These are phyloP conservation scores for Theobroma cacao DNA, from an alignment of 345 rosid species.

Conservation along the genomic window DNA sequence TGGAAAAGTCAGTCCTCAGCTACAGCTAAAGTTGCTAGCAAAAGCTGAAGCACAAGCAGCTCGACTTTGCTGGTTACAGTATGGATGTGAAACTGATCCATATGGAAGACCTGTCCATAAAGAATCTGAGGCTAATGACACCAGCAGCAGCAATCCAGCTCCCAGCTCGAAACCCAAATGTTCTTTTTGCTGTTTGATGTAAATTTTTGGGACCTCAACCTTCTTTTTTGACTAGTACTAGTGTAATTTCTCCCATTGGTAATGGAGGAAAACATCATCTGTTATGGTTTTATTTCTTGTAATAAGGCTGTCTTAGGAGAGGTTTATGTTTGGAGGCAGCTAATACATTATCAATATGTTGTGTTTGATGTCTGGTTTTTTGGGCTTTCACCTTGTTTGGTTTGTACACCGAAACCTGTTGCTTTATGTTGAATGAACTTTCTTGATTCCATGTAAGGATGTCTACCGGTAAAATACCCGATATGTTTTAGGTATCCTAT, in stretches of 20 bases:
- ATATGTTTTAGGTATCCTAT: too few species aligned
- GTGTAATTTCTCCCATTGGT: not conserved
- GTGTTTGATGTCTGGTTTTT: not conserved
- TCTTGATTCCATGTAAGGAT: not conserved
- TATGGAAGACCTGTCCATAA: not conserved
- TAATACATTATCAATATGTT: not conserved
- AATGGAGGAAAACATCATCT: not conserved
- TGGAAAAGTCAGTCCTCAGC: not conserved
- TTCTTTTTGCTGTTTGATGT: not conserved
- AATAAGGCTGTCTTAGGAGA: not conserved
- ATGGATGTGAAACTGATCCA: not conserved
- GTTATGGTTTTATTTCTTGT: not conserved
- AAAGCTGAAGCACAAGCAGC: conserved; percentile 3
- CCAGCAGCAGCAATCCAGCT: not conserved
- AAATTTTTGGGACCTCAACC: not conserved
- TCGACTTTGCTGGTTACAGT: not conserved
- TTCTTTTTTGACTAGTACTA: not conserved
- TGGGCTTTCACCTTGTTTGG: too few species aligned
- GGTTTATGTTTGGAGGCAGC: not conserved
- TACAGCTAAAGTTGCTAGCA: not conserved
- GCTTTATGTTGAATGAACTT: too few species aligned
- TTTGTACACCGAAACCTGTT: too few species aligned
- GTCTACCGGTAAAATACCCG: too few species aligned
- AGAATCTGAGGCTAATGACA: not conserved
- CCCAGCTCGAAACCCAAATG: not conserved